Base-by-base conservation (phyloP, 2,329 filamentous ascomycete genomes). In the Sporothrix curviconia region DNA sequence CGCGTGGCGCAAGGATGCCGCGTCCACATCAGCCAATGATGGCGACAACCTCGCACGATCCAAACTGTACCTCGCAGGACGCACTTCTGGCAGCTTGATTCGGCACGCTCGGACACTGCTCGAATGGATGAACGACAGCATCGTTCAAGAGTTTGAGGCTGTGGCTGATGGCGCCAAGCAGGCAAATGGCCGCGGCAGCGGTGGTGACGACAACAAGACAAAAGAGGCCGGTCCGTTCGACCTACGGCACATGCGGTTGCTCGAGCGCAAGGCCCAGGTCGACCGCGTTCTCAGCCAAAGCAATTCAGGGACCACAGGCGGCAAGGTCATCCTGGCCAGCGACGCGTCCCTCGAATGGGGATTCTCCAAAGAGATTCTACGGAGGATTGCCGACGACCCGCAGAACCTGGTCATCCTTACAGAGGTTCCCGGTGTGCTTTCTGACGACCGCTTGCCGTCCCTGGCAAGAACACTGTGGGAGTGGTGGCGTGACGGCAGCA, bases 71-170 rank as follows among this genome's bases (percentile, higher is more conserved):
- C 77, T 99, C 43, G 92, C 92, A 0, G 92, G 91, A 39, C 86
- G 86, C 59, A 95, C 90, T 60, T 88, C 90, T 62, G 86, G 89
- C 58, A 92, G 90, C 61, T 95, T 92, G 0, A 89, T 97, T 79
- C 82, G 90, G 54, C 90, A 96, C 64, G 89, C 92, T 25, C 82
- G 92, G 63, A 96, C 92, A 70, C 95, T 99, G 89, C 77, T 99
- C 32, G 94, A 99, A 68, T 99, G 94, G 94, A 97, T 99, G 92
- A 92, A 97, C 68, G 92, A 96, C 67, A 87, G 85, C 58, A 95
- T 99, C 59, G 87, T 95, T 42, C 85, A 91, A 56, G 92, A 97
- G 66, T 95, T 96, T 61, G 92, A 96, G 69, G 84, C 86, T 14
- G 78, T 85, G 49, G 81, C 79, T 2, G 81, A 83, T 37, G 59